phyloP scores from a whole-genome alignment of 2,329 filamentous ascomycete genomes.

The Xylariaceae sp. region DNA sequence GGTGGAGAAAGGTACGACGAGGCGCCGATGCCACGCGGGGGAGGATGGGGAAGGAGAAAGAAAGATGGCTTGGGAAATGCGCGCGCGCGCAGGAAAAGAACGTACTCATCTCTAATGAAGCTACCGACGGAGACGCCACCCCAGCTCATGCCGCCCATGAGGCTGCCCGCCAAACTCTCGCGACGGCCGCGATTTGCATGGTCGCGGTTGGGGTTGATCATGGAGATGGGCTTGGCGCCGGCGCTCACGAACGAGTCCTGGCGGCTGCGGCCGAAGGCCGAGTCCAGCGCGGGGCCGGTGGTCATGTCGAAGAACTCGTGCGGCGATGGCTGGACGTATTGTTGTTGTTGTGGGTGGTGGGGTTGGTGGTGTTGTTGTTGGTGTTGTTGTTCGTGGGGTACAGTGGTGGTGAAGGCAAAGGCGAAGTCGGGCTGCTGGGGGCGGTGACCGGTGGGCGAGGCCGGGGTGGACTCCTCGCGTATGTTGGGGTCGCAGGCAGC shows the following conservation, averaged over 20 bases:
- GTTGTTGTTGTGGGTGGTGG: conserved; percentile 12
- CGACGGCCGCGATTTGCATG: conserved; percentile 49
- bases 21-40: neutral
- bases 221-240: conserved; percentile 59
- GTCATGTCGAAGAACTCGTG: conserved; percentile 57
- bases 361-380: conserved; percentile 9
- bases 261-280: conserved; percentile 49
- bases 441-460: conserved; percentile 7
- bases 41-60: conserved; percentile 3
- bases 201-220: conserved; percentile 57
- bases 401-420: neutral
- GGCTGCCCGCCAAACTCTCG: conserved; percentile 56
- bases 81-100: conserved; percentile 24
- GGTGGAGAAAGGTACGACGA: neutral
- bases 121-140: conserved; percentile 92
- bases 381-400: conserved; percentile 5
- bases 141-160: conserved; percentile 88
- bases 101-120: conserved; percentile 97
- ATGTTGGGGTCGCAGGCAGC: conserved; percentile 19
- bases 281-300: conserved; percentile 50
- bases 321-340: too few relatives aligned
- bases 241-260: conserved; percentile 61
- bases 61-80: conserved; percentile 4
- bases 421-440: conserved; percentile 1
- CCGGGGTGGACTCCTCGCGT: conserved; percentile 16